A percentile compares a stretch with the other conserved stretches of the same genome.
Conservation (phyloP, 176 grass and related monocot species). For the Olyra latifolia region DNA sequence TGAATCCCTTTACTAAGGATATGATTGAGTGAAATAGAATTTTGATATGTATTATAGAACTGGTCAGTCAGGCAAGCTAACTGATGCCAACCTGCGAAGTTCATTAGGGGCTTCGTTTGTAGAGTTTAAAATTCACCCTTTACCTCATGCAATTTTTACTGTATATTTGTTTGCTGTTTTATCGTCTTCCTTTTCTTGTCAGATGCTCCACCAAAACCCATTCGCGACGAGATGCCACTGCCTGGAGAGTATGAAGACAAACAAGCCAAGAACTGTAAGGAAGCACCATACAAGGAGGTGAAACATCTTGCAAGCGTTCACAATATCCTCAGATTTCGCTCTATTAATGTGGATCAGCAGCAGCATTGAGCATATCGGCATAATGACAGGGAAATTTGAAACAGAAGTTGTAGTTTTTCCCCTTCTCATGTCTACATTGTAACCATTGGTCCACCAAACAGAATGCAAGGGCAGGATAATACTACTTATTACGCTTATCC, state of each 20-base stretch:
- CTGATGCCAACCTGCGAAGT: constrained; percentile 8
- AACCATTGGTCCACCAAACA: neutral
- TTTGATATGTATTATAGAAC: neutral
- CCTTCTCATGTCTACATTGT: neutral
- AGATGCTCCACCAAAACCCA: constrained; percentile 35
- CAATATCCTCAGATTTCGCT: constrained; percentile 72
- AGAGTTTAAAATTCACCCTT: neutral
- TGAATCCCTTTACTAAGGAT: neutral
- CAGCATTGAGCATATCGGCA: neutral
- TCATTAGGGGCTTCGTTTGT: neutral
- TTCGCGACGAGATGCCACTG: neutral
- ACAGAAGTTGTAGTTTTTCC: neutral
- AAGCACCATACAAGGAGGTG: constrained; percentile 55
- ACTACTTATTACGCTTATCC: neutral
- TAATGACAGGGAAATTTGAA: constrained; percentile 16
- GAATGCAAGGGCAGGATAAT: constrained; percentile 1
- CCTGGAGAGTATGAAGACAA: constrained; percentile 23
- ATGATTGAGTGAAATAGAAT: neutral
- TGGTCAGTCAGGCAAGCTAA: neutral
- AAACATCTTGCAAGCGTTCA: constrained; percentile 70
- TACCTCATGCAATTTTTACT: neutral
- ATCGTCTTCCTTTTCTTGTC: neutral
- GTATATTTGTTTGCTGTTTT: neutral
- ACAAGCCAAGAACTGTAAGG: constrained; percentile 14
- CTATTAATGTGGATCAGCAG: constrained; percentile 11